Evolutionary conservation across 306 rosid species (phyloP), one percentile per base, ranked within the genome.

Genomic region (Trifolium pratense): DNA sequence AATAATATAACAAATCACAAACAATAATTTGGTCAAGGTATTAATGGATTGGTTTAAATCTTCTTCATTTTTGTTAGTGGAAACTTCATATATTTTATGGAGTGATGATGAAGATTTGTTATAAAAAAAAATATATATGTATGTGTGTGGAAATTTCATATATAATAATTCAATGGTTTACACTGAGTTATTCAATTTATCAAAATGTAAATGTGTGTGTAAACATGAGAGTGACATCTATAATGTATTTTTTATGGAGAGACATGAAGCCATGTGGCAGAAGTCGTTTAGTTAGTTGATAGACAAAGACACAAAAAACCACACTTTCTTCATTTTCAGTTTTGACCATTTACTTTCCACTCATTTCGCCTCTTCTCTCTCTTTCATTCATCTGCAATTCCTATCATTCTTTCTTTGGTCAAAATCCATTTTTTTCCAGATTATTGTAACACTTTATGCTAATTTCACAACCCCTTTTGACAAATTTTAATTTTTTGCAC

Each of bases 281-380:
- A 62, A 75, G 42, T 52, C 10, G 66, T 65, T 65, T n/a, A 52
- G 72, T 65, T 75, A 66, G 79, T 75, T 75, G 65, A 34, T 52
- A 51, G 73, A 75, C 7, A 56, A 12, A 68, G 25, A 51, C 23
- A 68, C 62, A 74, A 39, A 68, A 60, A 16, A 56, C 17, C 60
- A 12, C 39, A 6, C 74, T 79, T 66, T 45, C 65, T 45, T 23
- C 17, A 73, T 32, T 39, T 71, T 21, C n/a, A 53, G 2, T n/a
- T 43, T 36, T 80, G 73, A 86, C 80, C 90, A 68, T 76, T 80
- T 79, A 65, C 88, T 77, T 78, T 73, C 93, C 93, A 75, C 87
- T 78, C 84, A 70, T 88, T 86, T 86, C 88, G 85, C 86, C 84
- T 57, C 59, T 26, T 62, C 78, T 31, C 82, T 79, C 74, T 65